Conservation (phyloP, 176 grass and related monocot species). For the Oryza glaberrima region DNA sequence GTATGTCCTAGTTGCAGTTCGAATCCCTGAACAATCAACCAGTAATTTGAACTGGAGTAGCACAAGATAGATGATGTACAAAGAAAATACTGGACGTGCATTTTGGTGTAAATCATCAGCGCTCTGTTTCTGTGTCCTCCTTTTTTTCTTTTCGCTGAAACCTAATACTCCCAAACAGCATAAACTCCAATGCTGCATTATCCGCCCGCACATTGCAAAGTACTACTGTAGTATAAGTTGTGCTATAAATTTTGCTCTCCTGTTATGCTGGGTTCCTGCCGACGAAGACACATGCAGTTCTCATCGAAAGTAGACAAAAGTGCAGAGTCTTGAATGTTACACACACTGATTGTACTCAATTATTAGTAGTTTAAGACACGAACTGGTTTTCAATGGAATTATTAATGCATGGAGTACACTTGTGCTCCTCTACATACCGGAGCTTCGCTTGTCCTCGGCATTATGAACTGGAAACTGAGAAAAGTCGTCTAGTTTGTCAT, state of each 20-base stretch:
- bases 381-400: conserved; percentile 3
- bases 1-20: background rate
- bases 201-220: background rate
- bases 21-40: background rate
- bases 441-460: background rate
- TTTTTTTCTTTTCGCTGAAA: background rate
- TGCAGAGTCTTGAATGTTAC: conserved; percentile 17
- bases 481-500: background rate
- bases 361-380: conserved; percentile 5
- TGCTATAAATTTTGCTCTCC: background rate
- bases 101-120: background rate
- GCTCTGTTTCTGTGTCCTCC: background rate
- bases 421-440: background rate
- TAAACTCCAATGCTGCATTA: background rate
- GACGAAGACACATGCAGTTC: conserved; percentile 21
- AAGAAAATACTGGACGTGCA: background rate
- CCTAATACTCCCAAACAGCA: background rate
- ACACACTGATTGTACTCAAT: conserved; percentile 21
- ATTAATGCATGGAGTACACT: conserved; percentile 10
- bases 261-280: background rate
- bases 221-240: background rate
- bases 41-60: background rate
- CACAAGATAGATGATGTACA: background rate
- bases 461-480: conserved; percentile 11
- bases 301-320: background rate